Evolutionary conservation across 108 stramenopile species (phyloP).

Genomic region (Licmophora abbreviata): DNA sequence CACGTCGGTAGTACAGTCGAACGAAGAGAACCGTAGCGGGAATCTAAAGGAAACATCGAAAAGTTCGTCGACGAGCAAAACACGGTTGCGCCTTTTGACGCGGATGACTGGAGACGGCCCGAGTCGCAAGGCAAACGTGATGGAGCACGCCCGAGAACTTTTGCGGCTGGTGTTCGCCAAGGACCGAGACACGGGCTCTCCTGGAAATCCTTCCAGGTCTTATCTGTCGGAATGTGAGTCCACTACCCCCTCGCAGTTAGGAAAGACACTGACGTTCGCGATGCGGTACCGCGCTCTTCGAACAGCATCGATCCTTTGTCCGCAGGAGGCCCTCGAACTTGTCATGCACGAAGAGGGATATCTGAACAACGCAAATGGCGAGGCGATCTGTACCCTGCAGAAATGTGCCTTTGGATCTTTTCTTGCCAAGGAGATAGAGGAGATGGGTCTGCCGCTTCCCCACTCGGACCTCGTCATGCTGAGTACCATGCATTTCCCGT

Average conservation of each 20-base stretch:
- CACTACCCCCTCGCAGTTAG: no score
- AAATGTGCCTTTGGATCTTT: slow-evolving; percentile 65
- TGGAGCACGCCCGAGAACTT: slow-evolving; percentile 55
- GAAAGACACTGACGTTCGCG: slow-evolving; percentile 58
- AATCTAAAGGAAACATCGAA: not conserved
- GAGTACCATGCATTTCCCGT: slow-evolving; percentile 70
- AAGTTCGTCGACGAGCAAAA: not conserved
- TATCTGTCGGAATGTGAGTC: slow-evolving; percentile 8
- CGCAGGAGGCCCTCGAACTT: slow-evolving; percentile 58
- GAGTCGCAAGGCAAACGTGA: slow-evolving; percentile 18
- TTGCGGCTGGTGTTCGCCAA: slow-evolving; percentile 70
- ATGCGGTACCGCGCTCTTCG: slow-evolving; percentile 80
- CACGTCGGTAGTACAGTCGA: slow-evolving; percentile 2
- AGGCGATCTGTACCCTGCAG: slow-evolving; percentile 19
- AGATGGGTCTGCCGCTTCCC: slow-evolving; percentile 78
- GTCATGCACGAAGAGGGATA: slow-evolving; percentile 50
- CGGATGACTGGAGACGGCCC: slow-evolving; percentile 12
- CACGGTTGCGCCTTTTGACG: slow-evolving; percentile 13
- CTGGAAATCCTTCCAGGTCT: slow-evolving; percentile 15
- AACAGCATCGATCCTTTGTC: slow-evolving; percentile 70
- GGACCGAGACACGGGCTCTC: slow-evolving; percentile 18
- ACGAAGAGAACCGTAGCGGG: not conserved
- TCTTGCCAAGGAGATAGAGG: slow-evolving; percentile 81
- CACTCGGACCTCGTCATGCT: slow-evolving; percentile 70
- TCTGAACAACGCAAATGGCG: slow-evolving; percentile 7